Conservation (phyloP, 1,139 yeast species). For the Sugiyamaella xylanicola region DNA sequence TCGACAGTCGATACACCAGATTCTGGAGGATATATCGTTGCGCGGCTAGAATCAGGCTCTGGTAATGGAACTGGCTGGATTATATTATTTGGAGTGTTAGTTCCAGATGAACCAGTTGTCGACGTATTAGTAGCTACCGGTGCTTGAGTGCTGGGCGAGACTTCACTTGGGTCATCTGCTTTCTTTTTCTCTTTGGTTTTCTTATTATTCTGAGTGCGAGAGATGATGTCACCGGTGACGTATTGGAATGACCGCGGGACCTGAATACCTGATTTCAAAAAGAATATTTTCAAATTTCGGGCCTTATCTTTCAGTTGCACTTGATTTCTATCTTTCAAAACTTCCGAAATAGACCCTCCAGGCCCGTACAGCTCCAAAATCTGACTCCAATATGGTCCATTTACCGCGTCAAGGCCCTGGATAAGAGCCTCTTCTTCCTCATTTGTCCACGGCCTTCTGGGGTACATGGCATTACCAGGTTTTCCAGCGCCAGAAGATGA, state of each 20-base stretch:
- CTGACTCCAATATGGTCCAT: conserved; percentile 93
- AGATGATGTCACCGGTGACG: conserved; percentile 83
- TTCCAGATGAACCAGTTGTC: conserved; percentile 7
- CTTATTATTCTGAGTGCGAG: conserved; percentile 22
- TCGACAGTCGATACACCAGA: neutral
- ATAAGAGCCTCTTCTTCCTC: conserved; percentile 87
- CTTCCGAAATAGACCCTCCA: conserved; percentile 85
- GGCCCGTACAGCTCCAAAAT: conserved; percentile 87
- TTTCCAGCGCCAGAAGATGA: conserved; percentile 14
- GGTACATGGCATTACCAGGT: conserved; percentile 30
- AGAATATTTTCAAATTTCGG: conserved; percentile 88
- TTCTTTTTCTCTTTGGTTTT: conserved; percentile 14
- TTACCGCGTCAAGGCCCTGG: conserved; percentile 69
- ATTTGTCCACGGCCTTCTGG: conserved; percentile 78
- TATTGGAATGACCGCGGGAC: conserved; percentile 76
- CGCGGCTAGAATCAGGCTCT: neutral
- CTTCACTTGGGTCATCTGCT: conserved; percentile 12
- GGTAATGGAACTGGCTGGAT: neutral
- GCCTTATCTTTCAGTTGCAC: conserved; percentile 95
- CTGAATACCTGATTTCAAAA: conserved; percentile 56
- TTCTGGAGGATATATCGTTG: neutral
- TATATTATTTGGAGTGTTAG: neutral
- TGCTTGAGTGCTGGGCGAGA: neutral
- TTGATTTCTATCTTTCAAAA: conserved; percentile 80
- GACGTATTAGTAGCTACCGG: neutral